Conservation (phyloP, 2,329 filamentous ascomycete genomes). For the Hymenoscyphus scutula region DNA sequence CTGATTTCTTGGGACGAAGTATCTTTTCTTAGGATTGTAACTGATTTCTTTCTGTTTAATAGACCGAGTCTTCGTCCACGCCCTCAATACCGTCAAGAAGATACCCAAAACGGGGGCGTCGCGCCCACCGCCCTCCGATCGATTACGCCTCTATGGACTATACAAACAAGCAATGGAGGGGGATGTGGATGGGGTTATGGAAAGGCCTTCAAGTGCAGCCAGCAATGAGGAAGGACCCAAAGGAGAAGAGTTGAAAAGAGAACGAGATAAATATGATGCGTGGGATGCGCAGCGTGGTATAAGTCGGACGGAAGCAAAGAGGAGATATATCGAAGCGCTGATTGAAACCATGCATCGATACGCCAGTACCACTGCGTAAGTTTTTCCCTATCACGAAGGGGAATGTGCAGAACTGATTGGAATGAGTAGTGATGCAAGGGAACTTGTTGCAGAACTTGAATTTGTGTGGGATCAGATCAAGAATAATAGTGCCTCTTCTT, state of each 20-base stretch:
- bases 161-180: constrained; percentile 99
- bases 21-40: background rate
- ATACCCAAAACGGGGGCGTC: constrained; percentile 90
- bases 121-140: constrained; percentile 79
- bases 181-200: constrained; percentile 91
- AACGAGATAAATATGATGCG: constrained; percentile 80
- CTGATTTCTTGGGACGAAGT: background rate
- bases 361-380: constrained; percentile 75
- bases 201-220: constrained; percentile 67
- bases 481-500: constrained; percentile 69
- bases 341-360: constrained; percentile 98
- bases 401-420: background rate
- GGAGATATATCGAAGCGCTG: constrained; percentile 86
- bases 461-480: constrained; percentile 99
- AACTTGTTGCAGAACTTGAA: constrained; percentile 91
- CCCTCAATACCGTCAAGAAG: constrained; percentile 97
- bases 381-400: constrained; percentile 18
- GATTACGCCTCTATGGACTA: constrained; percentile 90
- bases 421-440: constrained; percentile 65
- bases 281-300: constrained; percentile 88
- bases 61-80: constrained; percentile 99
- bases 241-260: constrained; percentile 47
- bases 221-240: constrained; percentile 50
- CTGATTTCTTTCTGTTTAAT: background rate
- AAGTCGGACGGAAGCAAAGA: constrained; percentile 87